Evolutionary conservation across 805 yeast genomes (phyloP), one percentile per base, ranked within the genome.

Genomic region (Kluyveromyces aestuarii): DNA sequence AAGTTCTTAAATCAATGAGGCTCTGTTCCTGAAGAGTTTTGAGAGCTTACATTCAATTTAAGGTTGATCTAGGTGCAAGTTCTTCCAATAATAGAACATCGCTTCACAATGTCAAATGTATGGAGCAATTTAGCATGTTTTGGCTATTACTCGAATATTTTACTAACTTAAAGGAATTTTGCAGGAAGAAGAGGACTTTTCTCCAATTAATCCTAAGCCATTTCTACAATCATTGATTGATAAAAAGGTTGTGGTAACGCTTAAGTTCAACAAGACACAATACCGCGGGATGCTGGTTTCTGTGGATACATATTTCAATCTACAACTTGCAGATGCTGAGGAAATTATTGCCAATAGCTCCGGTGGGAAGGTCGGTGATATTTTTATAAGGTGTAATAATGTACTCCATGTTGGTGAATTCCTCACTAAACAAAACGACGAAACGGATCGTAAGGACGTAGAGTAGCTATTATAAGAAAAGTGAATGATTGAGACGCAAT

Each of bases 201-300:
- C 70, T 38, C 93, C 96, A 16, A 72, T 84, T 19, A 87, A 88
- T 59, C 97, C 97, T 14, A 89, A 86, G 62, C 96, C 96, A n/a
- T 93, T 82, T 57, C 72, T 93, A 43, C 82, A 82, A 52, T 82
- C 85, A 21, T 76, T 93, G 41, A 73, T 84, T n/a, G 81, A 83
- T 48, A 75, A 82, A 50, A 73, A 70, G 35, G 89, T 91, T 11
- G 69, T 81, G 11, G 91, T 93, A 18, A 79, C 89, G 49, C 75
- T 93, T 52, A 93, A 93, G 63, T 93, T 96, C 84, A 91, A 89
- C 60, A 78, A 78, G 54, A 85, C 96, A 10, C 95, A 89, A 64
- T 93, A 93, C 66, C 77, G 72, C 50, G 99, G 99, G 1, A 76
- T 66, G 18, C 73, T 93, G 41, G 67, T 81, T 4, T 80, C 96